Evolutionary conservation across 1,139 yeast genomes (phyloP).

Genomic region (Martiniozyma asiatica): DNA sequence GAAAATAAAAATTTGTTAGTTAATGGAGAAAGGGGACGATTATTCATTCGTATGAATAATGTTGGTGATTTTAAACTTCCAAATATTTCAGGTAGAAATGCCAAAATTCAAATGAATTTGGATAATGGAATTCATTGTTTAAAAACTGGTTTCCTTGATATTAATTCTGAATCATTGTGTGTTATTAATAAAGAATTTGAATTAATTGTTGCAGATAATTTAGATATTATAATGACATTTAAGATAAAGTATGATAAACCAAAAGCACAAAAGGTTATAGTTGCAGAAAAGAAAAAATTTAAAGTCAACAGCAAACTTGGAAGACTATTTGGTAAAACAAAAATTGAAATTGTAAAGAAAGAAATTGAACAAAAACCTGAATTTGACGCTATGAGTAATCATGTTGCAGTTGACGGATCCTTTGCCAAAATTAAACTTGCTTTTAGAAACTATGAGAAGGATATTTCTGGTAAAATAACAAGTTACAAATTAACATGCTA

Average conservation of each 20-base stretch:
- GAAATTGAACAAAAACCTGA: constrained; percentile 38
- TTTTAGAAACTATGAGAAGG: constrained; percentile 46
- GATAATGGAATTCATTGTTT: constrained; percentile 89
- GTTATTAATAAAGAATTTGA: constrained; percentile 75
- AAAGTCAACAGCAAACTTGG: constrained; percentile 35
- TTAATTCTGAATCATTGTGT: constrained; percentile 26
- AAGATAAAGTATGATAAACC: constrained; percentile 52
- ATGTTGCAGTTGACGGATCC: constrained; percentile 76
- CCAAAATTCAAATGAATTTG: constrained; percentile 57
- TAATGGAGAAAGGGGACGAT: constrained; percentile 51
- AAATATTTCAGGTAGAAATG: constrained; percentile 40
- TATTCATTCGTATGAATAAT: constrained; percentile 57
- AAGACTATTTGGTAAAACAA: constrained; percentile 38
- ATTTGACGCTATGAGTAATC: constrained; percentile 42
- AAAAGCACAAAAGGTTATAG: constrained; percentile 42
- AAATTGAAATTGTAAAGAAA: constrained; percentile 29
- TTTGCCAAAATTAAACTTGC: constrained; percentile 67
- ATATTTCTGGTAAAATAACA: constrained; percentile 40
- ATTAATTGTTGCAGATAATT: constrained; percentile 51
- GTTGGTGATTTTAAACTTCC: constrained; percentile 49
- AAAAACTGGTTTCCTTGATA: constrained; percentile 51
- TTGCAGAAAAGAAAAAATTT: constrained; percentile 39
- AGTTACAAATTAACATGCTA: constrained; percentile 49
- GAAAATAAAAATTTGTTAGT: too few relatives aligned
- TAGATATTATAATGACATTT: constrained; percentile 65